Evolutionary conservation across 2,329 filamentous ascomycete species (phyloP).

Genomic region (Fusarium bulbicola): DNA sequence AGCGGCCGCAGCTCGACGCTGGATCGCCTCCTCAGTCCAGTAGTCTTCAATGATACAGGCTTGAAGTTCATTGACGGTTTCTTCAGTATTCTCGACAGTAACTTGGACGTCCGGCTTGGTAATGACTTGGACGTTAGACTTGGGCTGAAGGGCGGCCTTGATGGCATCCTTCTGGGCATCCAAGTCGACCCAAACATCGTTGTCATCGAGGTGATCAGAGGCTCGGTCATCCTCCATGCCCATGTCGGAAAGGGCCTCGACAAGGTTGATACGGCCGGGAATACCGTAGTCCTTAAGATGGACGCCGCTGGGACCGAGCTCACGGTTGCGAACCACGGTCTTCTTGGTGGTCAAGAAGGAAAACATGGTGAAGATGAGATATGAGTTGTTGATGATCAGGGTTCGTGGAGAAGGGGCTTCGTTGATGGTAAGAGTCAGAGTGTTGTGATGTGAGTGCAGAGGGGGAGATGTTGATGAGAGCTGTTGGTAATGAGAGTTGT

Average conservation of each 20-base stretch:
- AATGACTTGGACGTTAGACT: neutral
- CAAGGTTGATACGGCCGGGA: neutral
- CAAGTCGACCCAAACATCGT: neutral
- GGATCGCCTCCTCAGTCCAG: rapidly evolving
- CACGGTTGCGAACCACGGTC: neutral
- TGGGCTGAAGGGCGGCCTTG: neutral
- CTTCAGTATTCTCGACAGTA: rapidly evolving
- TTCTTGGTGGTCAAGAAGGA: neutral
- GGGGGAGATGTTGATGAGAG: neutral
- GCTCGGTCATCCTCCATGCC: rapidly evolving
- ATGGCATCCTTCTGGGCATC: neutral
- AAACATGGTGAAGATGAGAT: rapidly evolving
- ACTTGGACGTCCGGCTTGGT: neutral
- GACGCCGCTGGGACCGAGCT: neutral
- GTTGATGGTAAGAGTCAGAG: too few relatives aligned
- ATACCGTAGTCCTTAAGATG: neutral
- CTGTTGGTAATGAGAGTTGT: neutral
- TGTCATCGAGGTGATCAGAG: neutral
- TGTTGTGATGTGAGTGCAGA: neutral
- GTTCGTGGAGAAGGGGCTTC: neutral
- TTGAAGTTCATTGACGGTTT: neutral
- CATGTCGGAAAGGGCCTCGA: neutral
- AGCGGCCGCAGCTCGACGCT: neutral
- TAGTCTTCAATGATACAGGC: neutral
- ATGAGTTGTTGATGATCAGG: neutral